Conservation (phyloP, 805 yeast species). For the Cyberlindnera euphorbiae region DNA sequence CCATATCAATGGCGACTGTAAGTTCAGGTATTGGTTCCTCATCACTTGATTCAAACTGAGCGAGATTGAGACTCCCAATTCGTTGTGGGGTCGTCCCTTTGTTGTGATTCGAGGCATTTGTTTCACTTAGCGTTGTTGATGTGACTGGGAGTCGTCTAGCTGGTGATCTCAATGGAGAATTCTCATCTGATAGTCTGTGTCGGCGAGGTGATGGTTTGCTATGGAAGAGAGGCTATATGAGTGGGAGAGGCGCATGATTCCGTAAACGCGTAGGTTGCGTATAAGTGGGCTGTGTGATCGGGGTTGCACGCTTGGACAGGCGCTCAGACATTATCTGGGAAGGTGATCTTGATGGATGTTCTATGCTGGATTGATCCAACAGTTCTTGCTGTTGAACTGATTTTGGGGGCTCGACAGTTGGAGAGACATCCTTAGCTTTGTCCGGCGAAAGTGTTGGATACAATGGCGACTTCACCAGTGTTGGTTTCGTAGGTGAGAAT, state of each 20-base stretch:
- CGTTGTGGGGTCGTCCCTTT: background rate
- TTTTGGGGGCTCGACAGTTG: background rate
- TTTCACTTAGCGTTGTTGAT: background rate
- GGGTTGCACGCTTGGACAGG: too few species aligned
- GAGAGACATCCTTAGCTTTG: background rate
- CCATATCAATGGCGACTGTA: conserved; percentile 14
- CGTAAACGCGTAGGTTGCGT: background rate
- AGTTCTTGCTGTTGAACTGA: background rate
- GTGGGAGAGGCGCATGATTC: background rate
- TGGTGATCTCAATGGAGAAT: conserved; percentile 2
- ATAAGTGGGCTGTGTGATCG: too few species aligned
- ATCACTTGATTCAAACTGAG: conserved; percentile 23
- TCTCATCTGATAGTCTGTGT: background rate
- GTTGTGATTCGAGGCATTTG: background rate
- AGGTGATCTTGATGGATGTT: background rate
- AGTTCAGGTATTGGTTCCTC: conserved; percentile 25
- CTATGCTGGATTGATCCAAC: too few species aligned
- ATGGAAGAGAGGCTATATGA: background rate
- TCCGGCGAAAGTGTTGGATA: background rate
- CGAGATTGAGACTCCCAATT: conserved; percentile 3
- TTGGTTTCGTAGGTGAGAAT: background rate
- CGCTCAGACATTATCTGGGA: background rate
- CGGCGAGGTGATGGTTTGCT: background rate
- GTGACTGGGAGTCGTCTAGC: conserved; percentile 1
- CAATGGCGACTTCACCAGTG: background rate